Conservation (phyloP, 108 stramenopile species). For the Cyclotella atomus region DNA sequence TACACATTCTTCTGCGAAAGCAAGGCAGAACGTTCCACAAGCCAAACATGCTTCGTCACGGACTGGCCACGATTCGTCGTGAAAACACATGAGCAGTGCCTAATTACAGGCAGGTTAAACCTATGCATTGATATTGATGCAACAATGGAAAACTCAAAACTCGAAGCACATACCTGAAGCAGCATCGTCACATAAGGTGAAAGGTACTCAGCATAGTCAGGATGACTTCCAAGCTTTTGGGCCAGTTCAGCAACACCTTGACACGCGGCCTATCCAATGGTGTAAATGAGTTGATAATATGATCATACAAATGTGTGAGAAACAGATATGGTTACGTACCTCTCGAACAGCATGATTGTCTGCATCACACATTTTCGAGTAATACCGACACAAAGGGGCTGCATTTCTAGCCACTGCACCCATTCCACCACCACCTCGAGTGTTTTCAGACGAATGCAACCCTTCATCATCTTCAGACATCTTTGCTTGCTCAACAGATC, state of each 20-base stretch:
- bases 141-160: neutral
- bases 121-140: neutral
- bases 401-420: slow-evolving; percentile 78
- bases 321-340: too few species aligned
- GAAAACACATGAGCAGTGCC: slow-evolving; percentile 95
- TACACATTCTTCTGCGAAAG: slow-evolving; percentile 88
- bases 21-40: slow-evolving; percentile 87
- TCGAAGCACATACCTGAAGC: slow-evolving; percentile 45
- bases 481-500: too few species aligned
- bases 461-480: neutral
- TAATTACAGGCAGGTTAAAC: slow-evolving; percentile 21
- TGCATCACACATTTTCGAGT: slow-evolving; percentile 90
- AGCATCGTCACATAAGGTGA: slow-evolving; percentile 76
- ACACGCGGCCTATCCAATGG: slow-evolving; percentile 72
- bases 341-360: slow-evolving; percentile 97
- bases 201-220: slow-evolving; percentile 52
- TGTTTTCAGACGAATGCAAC: slow-evolving; percentile 24
- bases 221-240: slow-evolving; percentile 71
- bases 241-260: slow-evolving; percentile 96
- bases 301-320: neutral
- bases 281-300: neutral
- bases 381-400: slow-evolving; percentile 89
- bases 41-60: slow-evolving; percentile 97
- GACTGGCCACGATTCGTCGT: slow-evolving; percentile 98
- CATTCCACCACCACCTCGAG: slow-evolving; percentile 63